Evolutionary conservation across 257 asterid species (phyloP), one percentile per base, ranked within the genome.

Genomic region (Verbascum thapsus): DNA sequence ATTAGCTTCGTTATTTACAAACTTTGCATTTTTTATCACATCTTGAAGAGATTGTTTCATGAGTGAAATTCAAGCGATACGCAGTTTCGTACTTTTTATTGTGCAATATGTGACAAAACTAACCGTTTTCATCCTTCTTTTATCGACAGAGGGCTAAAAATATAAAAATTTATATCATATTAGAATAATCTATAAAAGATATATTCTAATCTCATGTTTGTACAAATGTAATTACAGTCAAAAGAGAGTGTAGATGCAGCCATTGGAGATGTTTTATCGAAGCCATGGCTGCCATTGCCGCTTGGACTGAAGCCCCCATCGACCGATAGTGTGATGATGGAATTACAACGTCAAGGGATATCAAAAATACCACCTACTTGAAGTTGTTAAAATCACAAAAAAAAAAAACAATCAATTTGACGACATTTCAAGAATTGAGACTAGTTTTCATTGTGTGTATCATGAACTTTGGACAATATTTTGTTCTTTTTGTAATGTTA

Each of bases 221-320:
- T 26, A 26, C 2, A 26, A 1, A 5, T n/a, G 32, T 18, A 10
- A 15, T n/a, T n/a, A n/a, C 76, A 91, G 98, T 83, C 98, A 10
- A 91, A 88, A 80, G 98, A 91, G 88, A 86, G 95, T 63, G 80
- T 91, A 23, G 97, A 91, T 62, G 97, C 98, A 23, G 96, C 96
- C 0, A 86, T 88, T 15, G 96, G 94, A 78, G 98, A 91, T 49
- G 98, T 75, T 53, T 64, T 91, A 72, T 68, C 89, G 7, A 86
- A 88, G 78, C 98, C 98, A 54, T 91, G 98, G 98, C 83, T 74
- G 78, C 95, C 97, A 56, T 87, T 91, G 77, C 98, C 97, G 3
- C 85, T 91, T 0, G 97, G 98, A 38, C 84, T 91, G 70, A 91
- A 89, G 69, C 95, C 96, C 8, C 98, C 98, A 17, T 80, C 92